Percentiles rank a stretch among this genome's conserved stretches.
phyloP scores from a whole-genome alignment of 2,329 filamentous ascomycete species.

The Fusarium odoratissimum region DNA sequence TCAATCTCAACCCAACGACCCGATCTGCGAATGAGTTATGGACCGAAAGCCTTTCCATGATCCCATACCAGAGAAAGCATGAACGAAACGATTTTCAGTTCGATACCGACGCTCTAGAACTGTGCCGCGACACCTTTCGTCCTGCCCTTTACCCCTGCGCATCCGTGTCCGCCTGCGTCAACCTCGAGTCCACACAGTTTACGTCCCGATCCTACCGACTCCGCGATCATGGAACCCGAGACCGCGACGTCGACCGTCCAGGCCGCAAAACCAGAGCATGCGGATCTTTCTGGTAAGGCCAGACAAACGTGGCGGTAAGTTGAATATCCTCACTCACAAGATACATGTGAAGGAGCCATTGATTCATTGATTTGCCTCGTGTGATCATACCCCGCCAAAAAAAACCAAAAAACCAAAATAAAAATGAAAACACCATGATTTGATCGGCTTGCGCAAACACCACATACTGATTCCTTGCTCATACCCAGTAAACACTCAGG shows the following conservation, averaged over 20 bases:
- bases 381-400: conserved; percentile 10
- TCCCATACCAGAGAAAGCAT: conserved; percentile 50
- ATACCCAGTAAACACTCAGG: conserved; percentile 27
- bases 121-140: conserved; percentile 29
- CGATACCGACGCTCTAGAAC: conserved; percentile 38
- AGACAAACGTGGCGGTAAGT: conserved; percentile 56
- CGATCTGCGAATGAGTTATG: conserved; percentile 50
- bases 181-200: conserved; percentile 22
- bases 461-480: background rate
- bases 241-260: conserved; percentile 18
- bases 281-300: conserved; percentile 46
- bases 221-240: conserved; percentile 41
- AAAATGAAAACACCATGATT: background rate
- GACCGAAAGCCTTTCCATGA: conserved; percentile 48
- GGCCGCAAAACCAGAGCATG: conserved; percentile 31
- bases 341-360: background rate
- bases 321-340: conserved; percentile 3
- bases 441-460: conserved; percentile 17
- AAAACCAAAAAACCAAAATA: background rate
- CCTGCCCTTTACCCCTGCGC: conserved; percentile 22
- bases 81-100: conserved; percentile 47
- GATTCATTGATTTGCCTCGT: background rate
- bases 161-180: background rate
- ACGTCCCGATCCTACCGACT: conserved; percentile 13
- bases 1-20: conserved; percentile 37